phyloP scores from a whole-genome alignment of 164 flowering plant species.

The Nymphaea colorata region DNA sequence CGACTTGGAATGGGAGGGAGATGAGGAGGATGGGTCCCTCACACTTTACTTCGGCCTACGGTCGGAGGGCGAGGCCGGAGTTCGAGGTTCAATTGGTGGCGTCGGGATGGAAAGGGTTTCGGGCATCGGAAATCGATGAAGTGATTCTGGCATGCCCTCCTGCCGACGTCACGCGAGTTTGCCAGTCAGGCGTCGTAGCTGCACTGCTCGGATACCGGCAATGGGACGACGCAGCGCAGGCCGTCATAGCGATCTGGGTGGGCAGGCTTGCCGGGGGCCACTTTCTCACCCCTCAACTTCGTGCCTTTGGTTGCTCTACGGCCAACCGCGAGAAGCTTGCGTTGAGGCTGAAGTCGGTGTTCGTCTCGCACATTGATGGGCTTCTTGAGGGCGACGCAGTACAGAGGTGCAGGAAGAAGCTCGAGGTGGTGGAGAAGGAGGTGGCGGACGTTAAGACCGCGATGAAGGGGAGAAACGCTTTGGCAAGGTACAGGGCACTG shows the following conservation, averaged over 20 bases:
- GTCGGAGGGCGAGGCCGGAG: neutral
- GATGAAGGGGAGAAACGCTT: conserved; percentile 2
- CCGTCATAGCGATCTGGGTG: conserved; percentile 44
- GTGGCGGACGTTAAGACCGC: conserved; percentile 7
- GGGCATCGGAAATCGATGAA: neutral
- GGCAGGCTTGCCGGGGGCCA: conserved; percentile 30
- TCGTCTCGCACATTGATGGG: conserved; percentile 14
- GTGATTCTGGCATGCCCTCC: conserved; percentile 14
- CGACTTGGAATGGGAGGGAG: too few relatives aligned
- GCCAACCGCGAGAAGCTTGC: conserved; percentile 45
- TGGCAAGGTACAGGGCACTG: conserved; percentile 6
- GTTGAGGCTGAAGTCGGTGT: conserved; percentile 26
- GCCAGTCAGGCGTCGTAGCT: conserved; percentile 7
- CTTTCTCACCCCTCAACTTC: conserved; percentile 20
- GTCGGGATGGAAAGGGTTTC: neutral
- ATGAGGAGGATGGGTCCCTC: too few relatives aligned
- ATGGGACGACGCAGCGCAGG: conserved; percentile 36
- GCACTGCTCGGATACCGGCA: conserved; percentile 29
- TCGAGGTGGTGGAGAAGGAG: conserved; percentile 17
- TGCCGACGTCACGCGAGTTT: neutral
- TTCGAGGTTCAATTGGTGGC: neutral
- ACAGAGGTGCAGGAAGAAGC: conserved; percentile 20
- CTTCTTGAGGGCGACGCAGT: conserved; percentile 28
- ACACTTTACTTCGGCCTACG: neutral
- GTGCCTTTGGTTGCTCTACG: conserved; percentile 12